Evolutionary conservation across 768 basidiomycete genomes (phyloP).

Genomic region (Auricularia sp.): DNA sequence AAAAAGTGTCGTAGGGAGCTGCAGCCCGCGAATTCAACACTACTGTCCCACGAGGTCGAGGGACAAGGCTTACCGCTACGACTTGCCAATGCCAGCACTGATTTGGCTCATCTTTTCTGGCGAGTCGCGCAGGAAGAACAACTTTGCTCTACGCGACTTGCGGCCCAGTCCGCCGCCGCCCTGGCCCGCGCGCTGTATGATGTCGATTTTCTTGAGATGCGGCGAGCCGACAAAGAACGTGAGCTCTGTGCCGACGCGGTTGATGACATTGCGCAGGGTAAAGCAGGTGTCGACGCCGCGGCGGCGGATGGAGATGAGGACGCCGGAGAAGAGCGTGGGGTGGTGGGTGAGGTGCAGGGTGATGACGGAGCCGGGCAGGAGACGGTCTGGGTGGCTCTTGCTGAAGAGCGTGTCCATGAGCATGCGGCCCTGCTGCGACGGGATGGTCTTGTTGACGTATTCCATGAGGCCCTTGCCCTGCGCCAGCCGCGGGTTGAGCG

Average conservation of each 20-base stretch:
- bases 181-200: conserved; percentile 51
- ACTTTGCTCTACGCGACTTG: conserved; percentile 64
- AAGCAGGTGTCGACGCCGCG: conserved; percentile 85
- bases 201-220: conserved; percentile 75
- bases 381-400: conserved; percentile 51
- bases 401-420: conserved; percentile 66
- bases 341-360: conserved; percentile 68
- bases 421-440: conserved; percentile 55
- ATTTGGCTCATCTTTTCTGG: conserved; percentile 80
- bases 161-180: conserved; percentile 33
- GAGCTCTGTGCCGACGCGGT: conserved; percentile 88
- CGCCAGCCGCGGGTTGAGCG: conserved; percentile 23
- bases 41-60: no score
- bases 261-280: conserved; percentile 78
- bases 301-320: conserved; percentile 72
- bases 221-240: conserved; percentile 82
- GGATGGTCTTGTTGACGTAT: conserved; percentile 54
- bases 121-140: conserved; percentile 73
- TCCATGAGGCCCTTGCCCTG: conserved; percentile 73
- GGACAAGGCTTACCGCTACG: conserved; percentile 1
- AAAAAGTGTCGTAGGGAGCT: no score
- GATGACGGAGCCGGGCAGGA: conserved; percentile 79
- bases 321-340: conserved; percentile 78
- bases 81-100: conserved; percentile 34
- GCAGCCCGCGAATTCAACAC: no score